Evolutionary conservation across 371 early-diverging fungal species (phyloP).

Genomic region (Chytridiales sp.): DNA sequence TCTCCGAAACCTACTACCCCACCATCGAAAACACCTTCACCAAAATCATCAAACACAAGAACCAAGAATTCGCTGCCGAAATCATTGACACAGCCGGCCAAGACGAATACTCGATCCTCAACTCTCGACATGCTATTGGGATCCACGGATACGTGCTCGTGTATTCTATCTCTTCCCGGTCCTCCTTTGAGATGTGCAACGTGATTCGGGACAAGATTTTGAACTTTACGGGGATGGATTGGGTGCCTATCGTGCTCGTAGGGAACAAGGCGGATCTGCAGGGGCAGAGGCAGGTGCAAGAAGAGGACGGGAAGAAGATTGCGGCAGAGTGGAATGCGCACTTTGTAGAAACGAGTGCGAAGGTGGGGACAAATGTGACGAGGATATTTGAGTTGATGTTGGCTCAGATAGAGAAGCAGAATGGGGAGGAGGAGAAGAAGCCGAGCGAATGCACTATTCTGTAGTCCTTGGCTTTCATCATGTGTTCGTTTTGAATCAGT

Average conservation of each 20-base stretch:
- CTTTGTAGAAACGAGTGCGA: slow-evolving; percentile 87
- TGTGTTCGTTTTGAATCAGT: no score
- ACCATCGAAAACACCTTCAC: slow-evolving; percentile 92
- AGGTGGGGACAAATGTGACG: slow-evolving; percentile 85
- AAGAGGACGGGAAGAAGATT: slow-evolving; percentile 73
- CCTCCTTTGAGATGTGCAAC: slow-evolving; percentile 85
- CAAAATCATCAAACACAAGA: slow-evolving; percentile 77
- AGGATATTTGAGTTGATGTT: slow-evolving; percentile 55
- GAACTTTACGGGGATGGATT: slow-evolving; percentile 86
- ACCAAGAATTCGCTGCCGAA: slow-evolving; percentile 83
- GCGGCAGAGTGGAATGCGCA: slow-evolving; percentile 82
- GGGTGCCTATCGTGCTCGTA: slow-evolving; percentile 77
- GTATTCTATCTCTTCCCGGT: slow-evolving; percentile 85
- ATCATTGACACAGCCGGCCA: slow-evolving; percentile 97
- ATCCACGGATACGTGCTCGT: slow-evolving; percentile 93
- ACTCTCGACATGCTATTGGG: slow-evolving; percentile 83
- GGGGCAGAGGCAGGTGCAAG: slow-evolving; percentile 75
- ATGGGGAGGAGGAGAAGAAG: slow-evolving; percentile 30
- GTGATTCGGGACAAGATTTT: slow-evolving; percentile 94
- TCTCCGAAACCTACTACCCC: slow-evolving; percentile 90
- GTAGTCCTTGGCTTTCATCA: no score
- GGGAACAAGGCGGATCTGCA: slow-evolving; percentile 90
- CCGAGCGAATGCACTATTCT: no score
- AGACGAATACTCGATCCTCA: slow-evolving; percentile 94
- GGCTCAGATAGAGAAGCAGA: slow-evolving; percentile 51